A percentile compares a stretch with the other conserved stretches of the same genome.
These are phyloP conservation scores for Cryptococcus maquisensis DNA, from an alignment of 1,284 basidiomycete genomes.

Conservation along the genomic window DNA sequence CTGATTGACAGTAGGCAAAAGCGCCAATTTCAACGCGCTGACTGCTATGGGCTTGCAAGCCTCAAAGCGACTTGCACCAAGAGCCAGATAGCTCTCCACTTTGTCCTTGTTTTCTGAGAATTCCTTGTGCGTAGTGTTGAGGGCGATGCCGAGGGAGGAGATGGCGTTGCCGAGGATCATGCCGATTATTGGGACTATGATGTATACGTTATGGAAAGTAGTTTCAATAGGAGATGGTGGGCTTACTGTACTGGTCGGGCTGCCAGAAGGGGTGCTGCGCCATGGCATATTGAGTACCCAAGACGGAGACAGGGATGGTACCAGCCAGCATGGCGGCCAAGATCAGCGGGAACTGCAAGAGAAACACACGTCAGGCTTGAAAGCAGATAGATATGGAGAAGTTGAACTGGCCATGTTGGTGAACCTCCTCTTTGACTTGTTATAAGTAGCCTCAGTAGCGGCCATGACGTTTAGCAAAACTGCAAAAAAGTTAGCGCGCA, in stretches of 20 bases:
- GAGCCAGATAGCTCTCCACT: slow-evolving; percentile 75
- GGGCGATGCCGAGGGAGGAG: slow-evolving; percentile 64
- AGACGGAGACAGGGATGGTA: slow-evolving; percentile 72
- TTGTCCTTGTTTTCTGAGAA: slow-evolving; percentile 68
- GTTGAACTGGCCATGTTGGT: slow-evolving; percentile 59
- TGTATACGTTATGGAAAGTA: neutral
- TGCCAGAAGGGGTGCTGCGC: slow-evolving; percentile 70
- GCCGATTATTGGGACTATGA: slow-evolving; percentile 72
- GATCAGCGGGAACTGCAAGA: slow-evolving; percentile 62
- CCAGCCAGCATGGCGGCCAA: slow-evolving; percentile 66
- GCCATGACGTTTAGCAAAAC: slow-evolving; percentile 69
- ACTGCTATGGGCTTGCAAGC: slow-evolving; percentile 70
- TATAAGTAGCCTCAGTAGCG: slow-evolving; percentile 56
- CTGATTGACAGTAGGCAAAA: slow-evolving; percentile 74
- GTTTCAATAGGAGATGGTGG: neutral
- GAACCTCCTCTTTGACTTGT: slow-evolving; percentile 71
- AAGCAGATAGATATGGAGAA: neutral
- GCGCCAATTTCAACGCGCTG: slow-evolving; percentile 69
- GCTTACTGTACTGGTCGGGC: slow-evolving; percentile 70
- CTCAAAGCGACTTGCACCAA: slow-evolving; percentile 71
- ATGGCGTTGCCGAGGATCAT: slow-evolving; percentile 80
- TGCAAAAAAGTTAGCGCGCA: slow-evolving; percentile 21
- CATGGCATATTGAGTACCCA: slow-evolving; percentile 75
- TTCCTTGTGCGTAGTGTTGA: slow-evolving; percentile 51
- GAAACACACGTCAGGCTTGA: neutral